These are phyloP conservation scores for Sarocladiaceae sp. DNA, from an alignment of 2,329 filamentous ascomycete species.

Conservation along the genomic window DNA sequence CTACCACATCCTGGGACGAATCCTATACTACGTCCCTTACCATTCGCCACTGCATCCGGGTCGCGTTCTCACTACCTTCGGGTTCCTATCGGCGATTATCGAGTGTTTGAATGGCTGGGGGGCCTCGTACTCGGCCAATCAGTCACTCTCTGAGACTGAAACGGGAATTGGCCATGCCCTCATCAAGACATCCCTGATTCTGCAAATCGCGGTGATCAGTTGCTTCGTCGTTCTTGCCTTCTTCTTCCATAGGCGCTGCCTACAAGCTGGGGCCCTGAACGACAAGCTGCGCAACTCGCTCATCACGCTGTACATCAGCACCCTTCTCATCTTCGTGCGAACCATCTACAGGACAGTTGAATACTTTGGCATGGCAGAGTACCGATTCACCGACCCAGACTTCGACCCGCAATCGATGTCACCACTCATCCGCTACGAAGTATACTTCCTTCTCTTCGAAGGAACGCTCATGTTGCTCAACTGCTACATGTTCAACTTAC, in stretches of 20 bases:
- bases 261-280: conserved; percentile 26
- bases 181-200: conserved; percentile 42
- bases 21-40: conserved; percentile 52
- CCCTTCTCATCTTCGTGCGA: conserved; percentile 41
- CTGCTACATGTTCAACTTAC: conserved; percentile 40
- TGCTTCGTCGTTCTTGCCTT: conserved; percentile 42
- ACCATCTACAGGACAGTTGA: conserved; percentile 55
- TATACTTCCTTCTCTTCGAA: conserved; percentile 55
- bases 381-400: conserved; percentile 28
- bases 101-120: conserved; percentile 42
- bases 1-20: conserved; percentile 54
- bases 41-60: conserved; percentile 44
- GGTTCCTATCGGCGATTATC: conserved; percentile 38
- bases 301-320: conserved; percentile 44
- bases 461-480: conserved; percentile 46
- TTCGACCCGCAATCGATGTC: conserved; percentile 31
- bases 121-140: conserved; percentile 41
- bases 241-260: conserved; percentile 41
- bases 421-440: conserved; percentile 48
- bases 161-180: conserved; percentile 38
- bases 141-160: conserved; percentile 27
- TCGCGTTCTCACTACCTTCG: conserved; percentile 39
- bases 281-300: conserved; percentile 30
- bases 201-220: conserved; percentile 48
- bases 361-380: conserved; percentile 45